Evolutionary conservation across 495 filamentous ascomycete species (phyloP), one percentile per base, ranked within the genome.

Genomic region (Pseudomonodictys pantanalensis): DNA sequence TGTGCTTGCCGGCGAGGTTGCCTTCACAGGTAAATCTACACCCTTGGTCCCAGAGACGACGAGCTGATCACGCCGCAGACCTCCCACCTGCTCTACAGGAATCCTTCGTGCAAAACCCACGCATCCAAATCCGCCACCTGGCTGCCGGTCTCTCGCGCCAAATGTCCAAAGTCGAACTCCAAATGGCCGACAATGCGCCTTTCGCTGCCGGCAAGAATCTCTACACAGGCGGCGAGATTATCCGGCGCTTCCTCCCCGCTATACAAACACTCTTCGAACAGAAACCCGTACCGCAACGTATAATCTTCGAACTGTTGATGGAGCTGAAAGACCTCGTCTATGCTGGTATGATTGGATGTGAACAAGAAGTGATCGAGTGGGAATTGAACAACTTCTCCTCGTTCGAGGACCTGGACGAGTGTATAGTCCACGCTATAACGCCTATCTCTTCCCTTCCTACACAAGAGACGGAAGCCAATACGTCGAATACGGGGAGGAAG

Each of bases 151-250:
- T 63, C 45, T 63, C 60, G 28, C 52, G 60, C 23, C 60, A 63
- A 32, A 45, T 63, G 17, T 56, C 52, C 9, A 57, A 45, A 26
- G 35, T 63, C 26, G 60, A 63, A 25, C 53, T 56, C 20, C 52
- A 56, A 30, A 63, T 63, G 60, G 28, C 29, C 17, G 60, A 63
- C 41, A 63, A 63, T 32, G 60, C 52, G 26, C 44, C 60, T 28
- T 63, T 56, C 25, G 44, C 60, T 1, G n/a, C 4, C 9, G 52
- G 52, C 1, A 63, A 63, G 39, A 63, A 63, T 24, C 47, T 63
- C 24, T 57, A 57, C 42, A 63, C 60, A 17, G 60, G 60, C 47
- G 60, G 60, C 46, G 60, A 63, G 38, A 57, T 63, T 10, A 44
- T 41, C 7, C 52, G 60, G 3, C 51, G 52, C 10, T 63, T 63